Percentiles rank a stretch among this genome's conserved stretches.
phyloP scores from a whole-genome alignment of 805 yeast genomes.

The Yarrowia sp. region DNA sequence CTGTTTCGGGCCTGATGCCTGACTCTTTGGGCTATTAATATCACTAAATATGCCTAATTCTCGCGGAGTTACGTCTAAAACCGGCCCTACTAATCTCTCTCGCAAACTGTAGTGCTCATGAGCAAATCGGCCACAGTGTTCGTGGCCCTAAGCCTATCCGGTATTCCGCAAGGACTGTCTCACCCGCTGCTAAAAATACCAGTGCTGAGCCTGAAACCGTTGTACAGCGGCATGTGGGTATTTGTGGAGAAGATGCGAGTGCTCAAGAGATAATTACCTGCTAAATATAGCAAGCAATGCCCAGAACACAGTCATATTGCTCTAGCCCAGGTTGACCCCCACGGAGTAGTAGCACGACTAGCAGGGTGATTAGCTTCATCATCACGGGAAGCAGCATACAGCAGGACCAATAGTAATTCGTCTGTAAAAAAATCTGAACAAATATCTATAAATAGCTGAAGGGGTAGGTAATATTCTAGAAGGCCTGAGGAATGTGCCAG shows the following conservation, averaged over 20 bases:
- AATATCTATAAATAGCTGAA: too few relatives aligned
- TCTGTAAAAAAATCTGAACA: too few relatives aligned
- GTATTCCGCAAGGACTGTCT: neutral
- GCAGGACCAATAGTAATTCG: too few relatives aligned
- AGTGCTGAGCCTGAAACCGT: neutral
- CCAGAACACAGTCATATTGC: too few relatives aligned
- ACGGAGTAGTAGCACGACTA: too few relatives aligned
- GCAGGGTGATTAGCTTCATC: too few relatives aligned
- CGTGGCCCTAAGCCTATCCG: neutral
- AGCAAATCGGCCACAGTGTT: neutral
- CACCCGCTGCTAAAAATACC: neutral
- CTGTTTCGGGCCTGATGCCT: too few relatives aligned
- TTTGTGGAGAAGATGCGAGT: neutral
- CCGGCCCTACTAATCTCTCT: neutral
- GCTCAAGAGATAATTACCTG: neutral
- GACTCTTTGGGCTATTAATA: neutral
- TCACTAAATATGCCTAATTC: neutral
- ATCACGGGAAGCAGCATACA: too few relatives aligned
- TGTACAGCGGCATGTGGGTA: neutral
- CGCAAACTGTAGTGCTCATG: neutral
- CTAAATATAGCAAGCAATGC: neutral
- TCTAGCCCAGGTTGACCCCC: too few relatives aligned
- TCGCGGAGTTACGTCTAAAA: neutral
- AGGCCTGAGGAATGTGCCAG: too few relatives aligned
- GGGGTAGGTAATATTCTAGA: too few relatives aligned